Base-by-base conservation (phyloP, 345 rosid genomes). In the Bruguiera sexangula region DNA sequence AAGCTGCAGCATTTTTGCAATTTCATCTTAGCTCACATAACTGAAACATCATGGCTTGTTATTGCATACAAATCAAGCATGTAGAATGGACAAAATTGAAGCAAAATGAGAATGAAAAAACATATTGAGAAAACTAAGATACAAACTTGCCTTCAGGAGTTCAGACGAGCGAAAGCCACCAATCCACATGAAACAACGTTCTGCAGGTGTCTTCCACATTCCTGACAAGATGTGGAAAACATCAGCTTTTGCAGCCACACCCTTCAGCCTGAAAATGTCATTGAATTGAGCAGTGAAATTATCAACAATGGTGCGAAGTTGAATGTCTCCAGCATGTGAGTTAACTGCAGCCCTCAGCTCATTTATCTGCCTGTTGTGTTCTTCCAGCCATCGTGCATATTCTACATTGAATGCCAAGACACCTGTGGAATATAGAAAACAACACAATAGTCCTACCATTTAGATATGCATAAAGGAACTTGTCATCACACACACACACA, bases 131-230 rank as follows among this genome's bases (percentile, higher is more conserved):
- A 46, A 8, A 71, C 16, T 24, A 55, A 27, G 11, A 21, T 3
- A 20, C 29, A 58, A 64, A 73, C 76, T 74, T 71, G 89, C 98
- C 88, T 90, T 93, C 68, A 93, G 93, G 67, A 93, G 86, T 76
- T 93, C 96, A 6, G 96, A 93, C 34, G 98, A 86, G 27, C 98
- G 98, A 74, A 88, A 93, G 53, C 98, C 98, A 61, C 98, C 98
- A 66, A 93, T 82, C 98, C 98, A 93, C 85, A 93, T 71, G 80
- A 90, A 93, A 81, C 96, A 93, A 66, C 96, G 81, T 82, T 93
- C 98, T 43, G 95, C 98, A 22, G 98, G 98, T 69, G 96, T 93
- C 82, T 88, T 90, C 98, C 98, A 93, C 96, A 90, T 90, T 66
- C 98, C 98, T 18, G 98, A 93, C 76, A 93, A 76, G 67, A 93